These are phyloP conservation scores for Pleurotus djamor DNA, from an alignment of 768 basidiomycete species.

Conservation along the genomic window DNA sequence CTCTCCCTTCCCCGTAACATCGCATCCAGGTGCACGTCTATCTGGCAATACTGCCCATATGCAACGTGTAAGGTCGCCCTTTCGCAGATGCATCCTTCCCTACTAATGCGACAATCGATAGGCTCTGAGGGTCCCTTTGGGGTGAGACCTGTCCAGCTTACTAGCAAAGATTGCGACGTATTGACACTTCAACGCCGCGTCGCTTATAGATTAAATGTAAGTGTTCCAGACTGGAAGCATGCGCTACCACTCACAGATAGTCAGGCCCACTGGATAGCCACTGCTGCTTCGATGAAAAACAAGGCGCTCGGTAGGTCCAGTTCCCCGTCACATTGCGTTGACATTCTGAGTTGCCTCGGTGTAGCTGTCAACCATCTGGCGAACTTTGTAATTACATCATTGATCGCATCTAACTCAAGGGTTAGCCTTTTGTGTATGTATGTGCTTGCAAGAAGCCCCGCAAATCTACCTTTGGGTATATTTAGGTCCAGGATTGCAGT, in stretches of 20 bases:
- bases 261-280: neutral
- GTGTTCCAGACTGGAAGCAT: neutral
- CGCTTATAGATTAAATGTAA: conserved; percentile 1
- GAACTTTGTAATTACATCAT: conserved; percentile 5
- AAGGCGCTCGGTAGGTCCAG: neutral
- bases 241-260: neutral
- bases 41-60: conserved; percentile 1
- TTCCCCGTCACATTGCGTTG: neutral
- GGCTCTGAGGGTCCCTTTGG: neutral
- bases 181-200: neutral
- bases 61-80: neutral
- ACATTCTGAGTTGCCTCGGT: neutral
- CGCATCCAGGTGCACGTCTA: neutral
- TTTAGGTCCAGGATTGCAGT: too few relatives aligned
- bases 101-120: neutral
- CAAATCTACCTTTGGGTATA: too few relatives aligned
- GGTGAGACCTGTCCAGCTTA: neutral
- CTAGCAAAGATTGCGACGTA: too few relatives aligned
- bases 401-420: neutral
- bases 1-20: neutral
- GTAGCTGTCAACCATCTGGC: neutral
- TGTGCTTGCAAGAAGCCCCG: too few relatives aligned
- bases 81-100: neutral
- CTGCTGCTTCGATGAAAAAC: neutral
- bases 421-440: too few relatives aligned